These are phyloP conservation scores for Hypoxylon sp. DNA, from an alignment of 2,329 filamentous ascomycete genomes.

Conservation along the genomic window DNA sequence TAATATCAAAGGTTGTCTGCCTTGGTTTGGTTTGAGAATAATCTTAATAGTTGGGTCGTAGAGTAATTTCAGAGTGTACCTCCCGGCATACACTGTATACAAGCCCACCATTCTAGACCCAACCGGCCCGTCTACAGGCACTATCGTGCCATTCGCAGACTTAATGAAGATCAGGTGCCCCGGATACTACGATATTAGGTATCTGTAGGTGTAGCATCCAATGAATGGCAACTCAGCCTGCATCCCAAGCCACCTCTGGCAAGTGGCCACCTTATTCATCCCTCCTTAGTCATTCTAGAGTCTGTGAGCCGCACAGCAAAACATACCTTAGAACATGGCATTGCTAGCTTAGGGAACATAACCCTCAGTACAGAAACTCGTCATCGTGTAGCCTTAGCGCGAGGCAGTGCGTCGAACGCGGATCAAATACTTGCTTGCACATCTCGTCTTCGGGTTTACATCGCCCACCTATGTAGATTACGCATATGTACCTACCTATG, in stretches of 20 bases:
- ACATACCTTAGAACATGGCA: neutral
- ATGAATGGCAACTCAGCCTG: neutral
- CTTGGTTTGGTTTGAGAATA: neutral
- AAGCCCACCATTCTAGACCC: neutral
- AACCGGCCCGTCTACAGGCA: neutral
- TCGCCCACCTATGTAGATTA: neutral
- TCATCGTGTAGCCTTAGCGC: neutral
- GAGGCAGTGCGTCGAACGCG: neutral
- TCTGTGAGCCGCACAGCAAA: neutral
- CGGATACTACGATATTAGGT: neutral
- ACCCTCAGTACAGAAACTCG: neutral
- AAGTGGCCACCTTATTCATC: neutral
- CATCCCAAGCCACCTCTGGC: neutral
- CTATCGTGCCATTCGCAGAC: slow-evolving; percentile 1
- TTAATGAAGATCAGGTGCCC: neutral
- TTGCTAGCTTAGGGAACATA: neutral
- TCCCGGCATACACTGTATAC: neutral
- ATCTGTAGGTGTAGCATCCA: neutral
- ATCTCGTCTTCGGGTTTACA: neutral
- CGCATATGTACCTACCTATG: neutral
- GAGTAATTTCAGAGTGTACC: neutral
- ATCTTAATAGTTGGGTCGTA: neutral
- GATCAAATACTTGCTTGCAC: neutral
- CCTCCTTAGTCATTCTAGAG: neutral
- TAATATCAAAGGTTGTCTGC: neutral